phyloP scores from a whole-genome alignment of 192 early-diverging fungal genomes.

The Phycomyces nitens region DNA sequence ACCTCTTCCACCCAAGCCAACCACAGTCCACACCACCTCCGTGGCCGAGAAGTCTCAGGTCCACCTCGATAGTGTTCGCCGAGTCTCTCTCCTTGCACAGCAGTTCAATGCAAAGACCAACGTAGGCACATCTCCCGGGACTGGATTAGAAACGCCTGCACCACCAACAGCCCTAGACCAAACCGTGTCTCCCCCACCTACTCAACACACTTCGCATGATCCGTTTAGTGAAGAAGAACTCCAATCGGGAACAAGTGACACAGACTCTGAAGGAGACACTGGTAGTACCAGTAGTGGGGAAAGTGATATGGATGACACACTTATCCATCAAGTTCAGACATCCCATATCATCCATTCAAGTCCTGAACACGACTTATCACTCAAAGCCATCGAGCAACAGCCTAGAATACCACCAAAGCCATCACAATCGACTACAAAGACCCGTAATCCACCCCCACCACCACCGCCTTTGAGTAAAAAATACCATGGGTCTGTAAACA shows the following conservation, averaged over 20 bases:
- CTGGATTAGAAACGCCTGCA: not conserved
- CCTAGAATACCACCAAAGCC: constrained; percentile 6
- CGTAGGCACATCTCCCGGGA: constrained; percentile 5
- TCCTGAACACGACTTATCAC: constrained; percentile 8
- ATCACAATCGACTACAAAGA: not conserved
- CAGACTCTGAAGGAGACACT: constrained; percentile 6
- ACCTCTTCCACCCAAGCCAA: constrained; percentile 7
- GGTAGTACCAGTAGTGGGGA: constrained; percentile 12
- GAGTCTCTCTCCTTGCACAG: constrained; percentile 9
- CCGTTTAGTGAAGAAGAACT: constrained; percentile 1
- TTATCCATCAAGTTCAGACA: constrained; percentile 15
- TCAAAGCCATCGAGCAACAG: constrained; percentile 1
- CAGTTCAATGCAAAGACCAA: not conserved
- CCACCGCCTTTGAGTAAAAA: constrained; percentile 29
- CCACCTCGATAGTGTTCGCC: not conserved
- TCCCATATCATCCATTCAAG: constrained; percentile 13
- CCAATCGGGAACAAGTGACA: constrained; percentile 4
- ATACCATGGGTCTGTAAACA: constrained; percentile 13
- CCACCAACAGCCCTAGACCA: not conserved
- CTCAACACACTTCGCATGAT: not conserved
- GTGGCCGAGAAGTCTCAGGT: not conserved
- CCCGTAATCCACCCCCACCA: constrained; percentile 17
- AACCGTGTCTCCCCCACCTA: not conserved
- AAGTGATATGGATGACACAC: constrained; percentile 12
- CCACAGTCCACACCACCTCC: not conserved